Base-by-base conservation (phyloP, 495 filamentous ascomycete species). In the Trypethelium eluteriae region DNA sequence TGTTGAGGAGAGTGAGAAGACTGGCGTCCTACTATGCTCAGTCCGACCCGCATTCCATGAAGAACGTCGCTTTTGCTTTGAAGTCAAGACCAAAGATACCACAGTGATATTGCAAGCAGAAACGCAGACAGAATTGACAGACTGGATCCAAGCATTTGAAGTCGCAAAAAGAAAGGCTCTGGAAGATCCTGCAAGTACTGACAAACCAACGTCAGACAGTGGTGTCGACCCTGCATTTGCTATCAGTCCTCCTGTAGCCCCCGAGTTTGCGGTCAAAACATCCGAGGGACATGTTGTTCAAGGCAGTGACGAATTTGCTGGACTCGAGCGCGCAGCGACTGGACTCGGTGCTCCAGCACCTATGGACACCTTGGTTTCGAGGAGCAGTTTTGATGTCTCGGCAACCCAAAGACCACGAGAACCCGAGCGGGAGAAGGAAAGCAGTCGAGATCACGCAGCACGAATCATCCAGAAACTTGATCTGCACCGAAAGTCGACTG, bases 31-130 rank as follows among this genome's bases (percentile, higher is more conserved):
- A 38, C 86, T 98, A 39, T 98, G 94, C 73, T 95, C 88, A 72
- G 88, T 93, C 63, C 89, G 93, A 67, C 90, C 91, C 9, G 93
- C 93, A 2, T 88, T 93, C 49, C 88, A 92, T 70, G 94, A 98
- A 74, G 94, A 98, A 70, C 85, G 94, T 44, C 83, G 95, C 38
- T 98, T 97, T 75, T 96, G 95, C 74, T 98, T 98, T 72, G 95
- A 98, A 77, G 92, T 98, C 70, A 98, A 97, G 81, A 98, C 94
- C 14, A 98, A 97, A 75, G 95, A 93, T 71, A 89, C 88, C 71
- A 92, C 86, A 61, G 86, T 96, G 50, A 77, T 96, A 65, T 80
- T 98, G 38, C 94, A 98, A 77, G 91, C 94, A 4, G 95, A 98
- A 74, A 96, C 91, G 0, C 94, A 97, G 72, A 78, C 82, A 61